Conservation (phyloP, 2,329 filamentous ascomycete species). For the Aspergillus sp. region DNA sequence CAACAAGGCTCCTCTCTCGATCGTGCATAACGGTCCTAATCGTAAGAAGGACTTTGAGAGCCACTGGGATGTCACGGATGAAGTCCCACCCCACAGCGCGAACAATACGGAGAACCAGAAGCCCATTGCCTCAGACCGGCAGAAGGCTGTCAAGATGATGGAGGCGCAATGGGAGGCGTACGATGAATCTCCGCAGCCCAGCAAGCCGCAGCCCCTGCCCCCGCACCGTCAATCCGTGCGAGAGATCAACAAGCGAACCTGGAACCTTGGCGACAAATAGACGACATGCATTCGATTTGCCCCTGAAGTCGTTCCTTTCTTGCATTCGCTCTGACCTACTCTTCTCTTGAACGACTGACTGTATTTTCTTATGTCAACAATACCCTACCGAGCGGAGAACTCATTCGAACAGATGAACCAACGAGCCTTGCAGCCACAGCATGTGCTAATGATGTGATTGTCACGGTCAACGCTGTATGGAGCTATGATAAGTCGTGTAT, state of each 20-base stretch:
- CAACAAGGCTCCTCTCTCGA: slow-evolving; percentile 52
- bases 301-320: not conserved
- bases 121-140: slow-evolving; percentile 56
- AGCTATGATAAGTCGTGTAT: slow-evolving; percentile 8
- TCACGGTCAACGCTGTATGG: slow-evolving; percentile 12
- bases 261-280: slow-evolving; percentile 43
- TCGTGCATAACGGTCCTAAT: slow-evolving; percentile 70
- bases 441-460: not conserved
- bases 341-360: not conserved
- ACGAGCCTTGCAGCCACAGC: too few species aligned
- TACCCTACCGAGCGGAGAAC: not conserved
- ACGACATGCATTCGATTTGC: not conserved
- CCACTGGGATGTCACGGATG: slow-evolving; percentile 75
- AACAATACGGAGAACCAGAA: slow-evolving; percentile 31
- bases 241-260: slow-evolving; percentile 36
- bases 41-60: slow-evolving; percentile 73
- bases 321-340: not conserved
- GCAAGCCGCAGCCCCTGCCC: slow-evolving; percentile 22
- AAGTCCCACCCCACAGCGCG: slow-evolving; percentile 25
- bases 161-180: slow-evolving; percentile 54
- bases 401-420: not conserved
- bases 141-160: slow-evolving; percentile 72
- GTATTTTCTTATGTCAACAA: not conserved
- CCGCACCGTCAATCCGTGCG: slow-evolving; percentile 23
- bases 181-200: slow-evolving; percentile 35